Evolutionary conservation across 2,329 filamentous ascomycete species (phyloP).

Genomic region (Aspergillus caelatus): DNA sequence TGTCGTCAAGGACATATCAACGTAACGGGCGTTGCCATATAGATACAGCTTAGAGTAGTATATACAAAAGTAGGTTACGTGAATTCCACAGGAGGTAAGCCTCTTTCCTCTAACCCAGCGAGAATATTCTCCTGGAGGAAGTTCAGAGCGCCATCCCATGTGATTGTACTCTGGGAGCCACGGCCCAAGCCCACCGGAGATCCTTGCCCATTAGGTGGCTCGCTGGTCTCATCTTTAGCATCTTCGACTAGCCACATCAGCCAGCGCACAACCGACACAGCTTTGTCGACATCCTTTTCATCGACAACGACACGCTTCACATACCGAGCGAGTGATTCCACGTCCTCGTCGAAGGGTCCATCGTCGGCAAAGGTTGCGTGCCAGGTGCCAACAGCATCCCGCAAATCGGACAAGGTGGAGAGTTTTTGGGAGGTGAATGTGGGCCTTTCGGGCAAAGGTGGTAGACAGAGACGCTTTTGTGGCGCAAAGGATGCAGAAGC

Average conservation of each 20-base stretch:
- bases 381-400: conserved; percentile 77
- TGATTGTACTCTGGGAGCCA: conserved; percentile 22
- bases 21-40: not conserved
- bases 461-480: conserved; percentile 40
- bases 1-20: not conserved
- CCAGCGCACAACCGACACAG: conserved; percentile 70
- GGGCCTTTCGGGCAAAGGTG: conserved; percentile 56
- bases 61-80: conserved; percentile 23
- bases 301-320: conserved; percentile 70
- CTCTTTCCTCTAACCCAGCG: conserved; percentile 46
- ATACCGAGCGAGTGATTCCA: conserved; percentile 73
- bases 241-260: conserved; percentile 45
- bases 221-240: conserved; percentile 42
- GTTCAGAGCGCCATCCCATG: conserved; percentile 43
- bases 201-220: conserved; percentile 22
- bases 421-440: conserved; percentile 66
- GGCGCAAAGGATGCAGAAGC: conserved; percentile 14
- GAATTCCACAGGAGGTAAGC: conserved; percentile 50
- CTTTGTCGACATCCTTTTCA: conserved; percentile 79
- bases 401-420: conserved; percentile 63
- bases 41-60: not conserved
- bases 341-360: conserved; percentile 78
- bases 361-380: conserved; percentile 69
- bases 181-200: not conserved
- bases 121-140: conserved; percentile 47